Base-by-base conservation (phyloP, 2,329 filamentous ascomycete species). In the Aspergillus uvarum region DNA sequence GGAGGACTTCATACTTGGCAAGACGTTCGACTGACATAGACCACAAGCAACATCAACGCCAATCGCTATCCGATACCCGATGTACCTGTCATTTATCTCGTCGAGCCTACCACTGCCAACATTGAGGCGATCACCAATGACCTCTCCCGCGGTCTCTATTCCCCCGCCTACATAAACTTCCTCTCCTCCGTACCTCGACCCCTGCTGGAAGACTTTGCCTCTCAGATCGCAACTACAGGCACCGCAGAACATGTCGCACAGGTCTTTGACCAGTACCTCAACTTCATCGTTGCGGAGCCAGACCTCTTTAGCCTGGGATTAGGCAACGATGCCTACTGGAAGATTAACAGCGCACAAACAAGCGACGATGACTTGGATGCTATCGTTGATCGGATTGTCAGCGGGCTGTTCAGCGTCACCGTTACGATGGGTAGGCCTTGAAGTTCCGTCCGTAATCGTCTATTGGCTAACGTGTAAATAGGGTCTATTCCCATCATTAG, bases 81-180 rank as follows among this genome's bases (percentile, higher is more conserved):
- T 76, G 95, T 98, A 10, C 94, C 95, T 4, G 95, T 95, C 63
- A 88, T 99, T 63, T 99, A 99, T 74, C 85, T 99, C n/a, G 84
- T 99, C 70, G 94, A 99, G 71, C 95, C 95, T 16, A 96, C 87
- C 11, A 75, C 86, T 10, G 82, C 87, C 62, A 98, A 98, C 74
- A 83, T 97, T 52, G 84, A 93, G 71, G 82, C 84, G 50, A 94
- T 99, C 61, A 95, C 92, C 12, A 86, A 82, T 66, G 96, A 99
- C 73, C 85, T 99, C 14, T 86, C 93, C 63, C 91, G 89, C 64
- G 91, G 89, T 51, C 85, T 99, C 29, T 99, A 99, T 77, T 89
- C 91, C 26, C 93, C 94, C 0, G 94, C 94, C 63, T 96, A 98
- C 74, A 87, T 99, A 78, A 99, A 99, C 80, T 97, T 99, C 76